phyloP scores from a whole-genome alignment of 495 filamentous ascomycete genomes.

The Entonaema liquescens region DNA sequence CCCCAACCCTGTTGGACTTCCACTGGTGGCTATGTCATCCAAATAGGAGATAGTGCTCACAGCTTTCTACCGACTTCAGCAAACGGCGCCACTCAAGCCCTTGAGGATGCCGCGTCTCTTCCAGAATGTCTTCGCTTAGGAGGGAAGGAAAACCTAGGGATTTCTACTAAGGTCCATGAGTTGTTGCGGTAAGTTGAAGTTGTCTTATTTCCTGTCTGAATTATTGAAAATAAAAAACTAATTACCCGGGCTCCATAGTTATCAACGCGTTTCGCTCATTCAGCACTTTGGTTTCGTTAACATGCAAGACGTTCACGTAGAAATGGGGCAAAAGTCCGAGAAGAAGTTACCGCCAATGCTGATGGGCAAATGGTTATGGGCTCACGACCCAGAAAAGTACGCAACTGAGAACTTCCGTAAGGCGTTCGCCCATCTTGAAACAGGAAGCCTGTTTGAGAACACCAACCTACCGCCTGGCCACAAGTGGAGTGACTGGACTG shows the following conservation, averaged over 20 bases:
- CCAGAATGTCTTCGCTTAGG: constrained; percentile 63
- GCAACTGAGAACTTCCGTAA: constrained; percentile 54
- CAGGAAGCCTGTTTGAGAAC: constrained; percentile 43
- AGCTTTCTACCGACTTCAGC: constrained; percentile 69
- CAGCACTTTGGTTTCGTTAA: constrained; percentile 58
- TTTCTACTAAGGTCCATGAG: constrained; percentile 50
- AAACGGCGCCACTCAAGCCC: constrained; percentile 70
- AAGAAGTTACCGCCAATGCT: constrained; percentile 36
- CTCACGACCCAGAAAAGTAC: constrained; percentile 58
- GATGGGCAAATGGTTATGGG: constrained; percentile 55
- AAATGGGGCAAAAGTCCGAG: constrained; percentile 50
- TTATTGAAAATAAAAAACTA: background rate
- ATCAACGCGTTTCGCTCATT: constrained; percentile 55
- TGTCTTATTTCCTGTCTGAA: background rate
- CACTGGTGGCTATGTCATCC: constrained; percentile 58
- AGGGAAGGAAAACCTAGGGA: constrained; percentile 45
- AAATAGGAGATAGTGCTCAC: constrained; percentile 72
- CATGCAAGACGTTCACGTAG: constrained; percentile 53
- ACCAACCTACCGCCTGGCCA: constrained; percentile 47
- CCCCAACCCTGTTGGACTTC: constrained; percentile 69
- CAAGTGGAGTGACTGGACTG: constrained; percentile 44
- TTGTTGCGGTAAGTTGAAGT: constrained; percentile 37
- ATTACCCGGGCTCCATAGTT: constrained; percentile 19
- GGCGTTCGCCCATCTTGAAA: constrained; percentile 40
- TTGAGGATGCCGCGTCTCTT: constrained; percentile 70